Base-by-base conservation (phyloP, 345 rosid genomes). In the Toxicodendron radicans region DNA sequence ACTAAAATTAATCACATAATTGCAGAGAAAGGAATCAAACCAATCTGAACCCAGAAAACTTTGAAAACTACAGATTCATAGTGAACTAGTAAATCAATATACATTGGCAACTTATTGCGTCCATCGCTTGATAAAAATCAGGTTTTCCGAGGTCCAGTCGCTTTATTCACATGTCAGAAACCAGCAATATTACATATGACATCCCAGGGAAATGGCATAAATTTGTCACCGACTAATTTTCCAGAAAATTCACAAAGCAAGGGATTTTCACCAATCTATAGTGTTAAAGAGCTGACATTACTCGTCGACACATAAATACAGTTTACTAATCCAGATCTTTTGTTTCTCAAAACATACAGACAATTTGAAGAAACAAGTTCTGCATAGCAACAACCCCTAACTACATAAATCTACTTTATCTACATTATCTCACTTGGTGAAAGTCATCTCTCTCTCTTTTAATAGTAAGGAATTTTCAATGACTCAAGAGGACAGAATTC, bases 271-370 rank as follows among this genome's bases (percentile, higher is more conserved):
- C 65, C 33, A 48, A 59, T 61, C 75, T 65, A 48, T 65, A 48
- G 64, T 45, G 70, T 21, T 48, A 30, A 38, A 57, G 67, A 38
- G 30, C 61, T 53, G n/a, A 32, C 73, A 64, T 20, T 45, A 68
- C 23, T 80, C 18, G 20, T 78, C 43, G 54, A 62, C 68, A 48
- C 69, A 72, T 79, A 72, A 20, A 74, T 60, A 72, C 71, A 76
- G 71, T 76, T 70, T 53, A 38, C 77, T 33, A 61, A 9, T 75
- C 73, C 66, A 74, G 30, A 45, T 66, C 45, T 62, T 72, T 43
- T 20, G 33, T 21, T 58, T 62, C 33, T 58, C 46, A 30, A 17
- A 48, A 61, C 49, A 48, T n/a, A 62, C 43, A 10, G 35, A 59
- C 69, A 23, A 61, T 48, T 24, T 20, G 71, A 13, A 51, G 78